Base-by-base conservation (phyloP, 345 rosid species). In the Nephelium lappaceum region DNA sequence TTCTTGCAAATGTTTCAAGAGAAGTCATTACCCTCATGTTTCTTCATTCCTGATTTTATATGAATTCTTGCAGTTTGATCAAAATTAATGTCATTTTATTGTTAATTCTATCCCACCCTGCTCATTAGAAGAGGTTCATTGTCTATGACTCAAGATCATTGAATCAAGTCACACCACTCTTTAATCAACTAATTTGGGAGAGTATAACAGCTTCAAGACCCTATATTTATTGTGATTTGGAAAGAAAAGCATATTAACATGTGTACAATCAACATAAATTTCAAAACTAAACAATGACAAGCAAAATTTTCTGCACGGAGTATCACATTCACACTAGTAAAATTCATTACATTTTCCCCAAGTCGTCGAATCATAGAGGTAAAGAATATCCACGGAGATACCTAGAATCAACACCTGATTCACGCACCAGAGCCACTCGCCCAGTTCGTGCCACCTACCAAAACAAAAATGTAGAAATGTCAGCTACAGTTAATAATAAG, bases 361-460 rank as follows among this genome's bases (percentile, higher is more conserved):
- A 55, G 14, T 65, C 47, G 8, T 3, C 9, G 31, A 72, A 76
- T 81, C 79, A 85, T 42, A 93, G 43, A 3, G 97, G 98, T 75
- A 91, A 87, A 5, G 99, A 89, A 73, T 91, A 95, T 61, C 99
- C 99, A 36, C 97, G 93, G 18, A 95, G 98, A 77, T 84, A 82
- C 68, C 81, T 93, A 3, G 99, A 95, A 82, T 93, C 98, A 47
- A 95, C 97, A 25, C 98, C 97, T 1, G 96, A 95, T 78, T 92
- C 99, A 10, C 98, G 94, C 42, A 83, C 89, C 90, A 90, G 80
- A 27, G 98, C 98, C n/a, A 95, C 75, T 60, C 99, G 88, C 41
- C 99, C 99, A 0, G 98, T 92, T 83, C 98, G 83, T 78, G 99
- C 99, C 69, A 96, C 97, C 99, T 93, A 67, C 47, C 55, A 27